Evolutionary conservation across 2,329 filamentous ascomycete genomes (phyloP).

Genomic region (Fulvia fulva): DNA sequence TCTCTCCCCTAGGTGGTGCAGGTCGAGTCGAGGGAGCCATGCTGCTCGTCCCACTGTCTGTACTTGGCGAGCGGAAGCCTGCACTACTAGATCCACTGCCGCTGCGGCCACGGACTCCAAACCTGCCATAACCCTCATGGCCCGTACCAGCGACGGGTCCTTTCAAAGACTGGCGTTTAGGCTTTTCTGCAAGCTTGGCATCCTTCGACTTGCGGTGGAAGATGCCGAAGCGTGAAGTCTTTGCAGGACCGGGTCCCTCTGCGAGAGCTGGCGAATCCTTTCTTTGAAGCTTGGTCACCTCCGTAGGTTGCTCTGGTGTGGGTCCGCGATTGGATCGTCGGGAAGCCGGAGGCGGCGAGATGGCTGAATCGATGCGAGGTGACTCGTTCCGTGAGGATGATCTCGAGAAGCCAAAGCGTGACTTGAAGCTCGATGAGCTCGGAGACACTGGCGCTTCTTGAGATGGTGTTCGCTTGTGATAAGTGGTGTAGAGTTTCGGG

Average conservation of each 20-base stretch:
- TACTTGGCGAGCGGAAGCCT: conserved; percentile 45
- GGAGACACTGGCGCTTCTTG: conserved; percentile 39
- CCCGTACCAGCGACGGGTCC: conserved; percentile 90
- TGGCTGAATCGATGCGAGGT: conserved; percentile 32
- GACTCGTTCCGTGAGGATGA: conserved; percentile 31
- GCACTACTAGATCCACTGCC: conserved; percentile 53
- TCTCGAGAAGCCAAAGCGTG: conserved; percentile 36
- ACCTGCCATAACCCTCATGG: conserved; percentile 76
- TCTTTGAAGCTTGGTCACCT: conserved; percentile 22
- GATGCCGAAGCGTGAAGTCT: conserved; percentile 68
- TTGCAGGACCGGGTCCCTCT: conserved; percentile 56
- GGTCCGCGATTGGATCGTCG: conserved; percentile 16
- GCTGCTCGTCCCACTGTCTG: conserved; percentile 38
- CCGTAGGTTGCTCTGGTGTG: conserved; percentile 15
- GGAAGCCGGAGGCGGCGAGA: conserved; percentile 28
- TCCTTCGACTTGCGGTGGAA: conserved; percentile 69
- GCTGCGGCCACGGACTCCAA: conserved; percentile 63
- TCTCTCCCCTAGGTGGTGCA: conserved; percentile 37
- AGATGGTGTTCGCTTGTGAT: conserved; percentile 51
- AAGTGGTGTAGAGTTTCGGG: conserved; percentile 42
- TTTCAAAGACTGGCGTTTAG: conserved; percentile 60
- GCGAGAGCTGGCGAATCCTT: conserved; percentile 36
- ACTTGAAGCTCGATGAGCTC: conserved; percentile 35
- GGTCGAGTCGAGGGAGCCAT: conserved; percentile 23
- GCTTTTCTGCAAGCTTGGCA: conserved; percentile 52